phyloP scores from a whole-genome alignment of 805 yeast species.

The Candida endomychidarum region DNA sequence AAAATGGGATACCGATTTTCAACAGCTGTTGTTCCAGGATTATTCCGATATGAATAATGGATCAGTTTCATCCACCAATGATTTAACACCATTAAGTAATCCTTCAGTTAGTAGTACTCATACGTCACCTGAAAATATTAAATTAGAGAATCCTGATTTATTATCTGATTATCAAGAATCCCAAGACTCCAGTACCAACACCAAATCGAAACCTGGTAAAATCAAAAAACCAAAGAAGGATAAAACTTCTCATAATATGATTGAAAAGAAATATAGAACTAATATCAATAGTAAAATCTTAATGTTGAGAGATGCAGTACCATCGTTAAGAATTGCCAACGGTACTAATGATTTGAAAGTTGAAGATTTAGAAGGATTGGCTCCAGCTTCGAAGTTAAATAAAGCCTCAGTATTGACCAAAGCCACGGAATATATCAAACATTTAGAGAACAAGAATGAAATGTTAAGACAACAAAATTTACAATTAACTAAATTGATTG shows the following conservation, averaged over 20 bases:
- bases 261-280: constrained; percentile 78
- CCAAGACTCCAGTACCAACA: neutral
- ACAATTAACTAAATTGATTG: constrained; percentile 38
- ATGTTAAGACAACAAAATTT: constrained; percentile 47
- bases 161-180: neutral
- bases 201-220: constrained; percentile 13
- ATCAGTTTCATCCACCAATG: constrained; percentile 14
- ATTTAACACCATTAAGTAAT: constrained; percentile 21
- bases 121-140: constrained; percentile 20
- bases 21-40: constrained; percentile 7
- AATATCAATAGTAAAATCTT: constrained; percentile 71
- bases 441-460: constrained; percentile 63
- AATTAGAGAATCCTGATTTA: neutral
- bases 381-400: constrained; percentile 74
- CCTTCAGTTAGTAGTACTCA: constrained; percentile 21
- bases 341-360: constrained; percentile 43
- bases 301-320: constrained; percentile 74
- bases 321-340: constrained; percentile 62
- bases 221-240: constrained; percentile 52
- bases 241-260: constrained; percentile 71
- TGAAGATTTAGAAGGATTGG: constrained; percentile 65
- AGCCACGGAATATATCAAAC: constrained; percentile 76
- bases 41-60: constrained; percentile 3
- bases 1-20: constrained; percentile 4
- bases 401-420: constrained; percentile 75